These are phyloP conservation scores for Nidularia sp. DNA, from an alignment of 768 basidiomycete species.

Conservation along the genomic window DNA sequence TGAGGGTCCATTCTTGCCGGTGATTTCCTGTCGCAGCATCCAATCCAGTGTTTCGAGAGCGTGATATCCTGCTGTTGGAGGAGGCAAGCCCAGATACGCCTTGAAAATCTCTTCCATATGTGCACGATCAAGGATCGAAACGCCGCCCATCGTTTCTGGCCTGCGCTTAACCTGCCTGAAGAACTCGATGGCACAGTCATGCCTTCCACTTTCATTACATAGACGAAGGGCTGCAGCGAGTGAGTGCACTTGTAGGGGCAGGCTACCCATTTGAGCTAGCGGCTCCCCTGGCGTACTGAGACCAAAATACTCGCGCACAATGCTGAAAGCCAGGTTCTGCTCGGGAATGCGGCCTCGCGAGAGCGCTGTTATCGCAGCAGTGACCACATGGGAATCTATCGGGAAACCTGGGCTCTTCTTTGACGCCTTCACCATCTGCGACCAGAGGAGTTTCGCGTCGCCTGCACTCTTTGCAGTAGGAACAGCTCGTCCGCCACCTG, in stretches of 20 bases:
- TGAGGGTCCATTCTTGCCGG: slow-evolving; percentile 36
- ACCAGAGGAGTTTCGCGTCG: slow-evolving; percentile 73
- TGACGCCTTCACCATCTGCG: slow-evolving; percentile 50
- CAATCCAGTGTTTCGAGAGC: slow-evolving; percentile 62
- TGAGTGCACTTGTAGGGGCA: slow-evolving; percentile 41
- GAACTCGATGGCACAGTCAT: slow-evolving; percentile 50
- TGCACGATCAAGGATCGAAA: slow-evolving; percentile 38
- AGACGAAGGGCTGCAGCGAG: slow-evolving; percentile 52
- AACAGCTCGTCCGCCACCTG: slow-evolving; percentile 16
- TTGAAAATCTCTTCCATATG: slow-evolving; percentile 64
- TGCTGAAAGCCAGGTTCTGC: slow-evolving; percentile 61
- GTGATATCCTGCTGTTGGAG: slow-evolving; percentile 34
- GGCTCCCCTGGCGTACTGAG: slow-evolving; percentile 44
- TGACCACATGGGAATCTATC: slow-evolving; percentile 51
- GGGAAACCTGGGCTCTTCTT: slow-evolving; percentile 39
- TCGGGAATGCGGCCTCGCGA: slow-evolving; percentile 53
- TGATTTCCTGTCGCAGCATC: slow-evolving; percentile 58
- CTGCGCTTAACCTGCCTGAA: slow-evolving; percentile 54
- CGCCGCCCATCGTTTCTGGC: slow-evolving; percentile 29
- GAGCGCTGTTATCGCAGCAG: slow-evolving; percentile 51
- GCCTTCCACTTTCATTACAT: slow-evolving; percentile 47
- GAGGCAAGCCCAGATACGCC: slow-evolving; percentile 42
- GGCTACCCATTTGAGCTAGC: slow-evolving; percentile 22
- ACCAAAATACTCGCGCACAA: slow-evolving; percentile 61
- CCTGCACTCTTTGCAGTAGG: slow-evolving; percentile 41